phyloP scores from a whole-genome alignment of 345 rosid genomes.

The Melastoma malabathricum region DNA sequence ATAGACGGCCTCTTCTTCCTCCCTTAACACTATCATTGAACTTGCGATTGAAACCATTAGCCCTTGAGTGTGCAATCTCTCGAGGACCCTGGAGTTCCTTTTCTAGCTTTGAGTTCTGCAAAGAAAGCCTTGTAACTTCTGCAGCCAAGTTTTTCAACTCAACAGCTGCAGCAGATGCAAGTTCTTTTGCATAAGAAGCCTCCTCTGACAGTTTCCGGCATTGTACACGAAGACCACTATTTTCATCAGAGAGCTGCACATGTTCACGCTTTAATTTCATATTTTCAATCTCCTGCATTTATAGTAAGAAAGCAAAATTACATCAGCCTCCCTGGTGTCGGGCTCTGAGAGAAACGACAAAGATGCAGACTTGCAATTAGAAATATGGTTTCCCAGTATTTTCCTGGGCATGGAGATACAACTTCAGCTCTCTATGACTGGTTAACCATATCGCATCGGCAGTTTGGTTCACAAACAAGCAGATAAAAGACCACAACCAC shows the following conservation, averaged over 20 bases:
- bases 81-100: conserved; percentile 65
- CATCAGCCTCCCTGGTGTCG: neutral
- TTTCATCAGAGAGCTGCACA: conserved; percentile 77
- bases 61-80: conserved; percentile 57
- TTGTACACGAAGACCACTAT: conserved; percentile 73
- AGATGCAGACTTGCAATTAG: no score
- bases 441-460: no score
- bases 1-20: conserved; percentile 64
- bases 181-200: conserved; percentile 90
- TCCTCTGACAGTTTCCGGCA: conserved; percentile 90
- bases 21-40: conserved; percentile 41
- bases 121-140: conserved; percentile 80
- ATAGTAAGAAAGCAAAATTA: neutral
- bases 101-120: conserved; percentile 71
- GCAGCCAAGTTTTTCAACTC: conserved; percentile 91
- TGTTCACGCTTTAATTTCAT: conserved; percentile 75
- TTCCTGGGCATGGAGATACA: no score
- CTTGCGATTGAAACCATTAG: conserved; percentile 64
- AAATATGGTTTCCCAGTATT: no score
- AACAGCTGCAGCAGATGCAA: conserved; percentile 99
- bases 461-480: neutral
- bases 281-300: conserved; percentile 59
- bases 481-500: conserved; percentile 20
- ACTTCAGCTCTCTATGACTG: no score
- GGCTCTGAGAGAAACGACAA: neutral